Percentiles rank a stretch among this genome's conserved stretches.
These are phyloP conservation scores for Diospyros kaki DNA, from an alignment of 148 eudicot genomes.

Conservation along the genomic window DNA sequence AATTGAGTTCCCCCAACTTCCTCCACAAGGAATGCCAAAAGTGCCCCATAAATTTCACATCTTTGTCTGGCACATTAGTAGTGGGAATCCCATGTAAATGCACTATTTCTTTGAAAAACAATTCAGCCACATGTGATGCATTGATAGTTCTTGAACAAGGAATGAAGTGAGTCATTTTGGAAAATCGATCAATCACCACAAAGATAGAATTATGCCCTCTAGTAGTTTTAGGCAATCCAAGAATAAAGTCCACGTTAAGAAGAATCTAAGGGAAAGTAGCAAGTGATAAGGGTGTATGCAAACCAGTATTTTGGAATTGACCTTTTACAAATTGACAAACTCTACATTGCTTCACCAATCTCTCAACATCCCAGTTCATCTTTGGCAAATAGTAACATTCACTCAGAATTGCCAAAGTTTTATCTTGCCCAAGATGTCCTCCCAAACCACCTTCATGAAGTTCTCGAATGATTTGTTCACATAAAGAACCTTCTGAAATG, in stretches of 20 bases:
- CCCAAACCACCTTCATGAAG: no score
- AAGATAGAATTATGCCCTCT: neutral
- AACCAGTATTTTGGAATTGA: neutral
- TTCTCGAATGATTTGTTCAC: no score
- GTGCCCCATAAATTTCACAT: neutral
- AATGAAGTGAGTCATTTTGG: neutral
- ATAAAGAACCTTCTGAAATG: no score
- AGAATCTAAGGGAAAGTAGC: neutral
- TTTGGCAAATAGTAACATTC: no score
- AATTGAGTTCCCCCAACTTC: neutral
- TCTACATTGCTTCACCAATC: neutral
- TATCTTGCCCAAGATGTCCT: no score
- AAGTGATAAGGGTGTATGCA: neutral
- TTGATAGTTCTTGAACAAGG: neutral
- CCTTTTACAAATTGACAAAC: neutral
- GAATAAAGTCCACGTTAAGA: neutral
- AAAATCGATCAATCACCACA: neutral
- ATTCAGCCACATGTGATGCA: neutral
- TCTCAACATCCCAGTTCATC: no score
- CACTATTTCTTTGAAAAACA: neutral
- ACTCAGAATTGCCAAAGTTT: no score
- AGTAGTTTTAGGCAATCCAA: neutral
- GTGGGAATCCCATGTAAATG: neutral
- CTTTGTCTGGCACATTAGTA: neutral
- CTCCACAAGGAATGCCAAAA: neutral